Base-by-base conservation (phyloP, 345 rosid genomes). In the Ricinus communis region DNA sequence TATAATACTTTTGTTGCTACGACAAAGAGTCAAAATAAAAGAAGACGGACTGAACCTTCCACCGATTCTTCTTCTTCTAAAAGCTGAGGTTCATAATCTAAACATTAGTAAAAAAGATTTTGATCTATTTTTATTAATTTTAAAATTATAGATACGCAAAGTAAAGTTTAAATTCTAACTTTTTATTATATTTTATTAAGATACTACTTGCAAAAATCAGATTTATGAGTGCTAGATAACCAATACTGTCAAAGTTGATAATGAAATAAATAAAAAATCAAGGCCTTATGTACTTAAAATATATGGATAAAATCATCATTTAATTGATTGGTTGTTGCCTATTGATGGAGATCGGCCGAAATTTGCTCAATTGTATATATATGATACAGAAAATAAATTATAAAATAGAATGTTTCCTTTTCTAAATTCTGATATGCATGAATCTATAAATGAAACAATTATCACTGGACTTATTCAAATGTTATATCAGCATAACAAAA, bases 341-440 rank as follows among this genome's bases (percentile, higher is more conserved):
- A 4, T 19, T 15, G 5, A 16, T 13, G 19, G 5, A 1, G 53
- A 49, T 4, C 10, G 14, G 14, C 53, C 53, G 0, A 49, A 49
- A 49, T 49, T 49, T 49, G 19, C 53, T 13, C 19, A 49, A 19
- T 15, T 49, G 5, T 49, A 49, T 14, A 19, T 49, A 8, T 49
- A 49, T 49, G 53, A 49, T 4, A 49, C 53, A 8, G 19, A 9
- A 4, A 51, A 51, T 51, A 0, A 51, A 19, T 1, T 51, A 7
- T 19, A 0, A 0, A 52, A 52, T n/a, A 19, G 25, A 19, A 52
- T 52, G 6, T 52, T 5, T 52, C n/a, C 56, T 52, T 52, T 52
- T n/a, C 0, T 52, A 2, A 1, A 19, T 52, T 0, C 2, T 19
- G 56, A 1, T 3, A 0, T 0, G 3, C 1, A 19, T 2, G n/a